phyloP scores from a whole-genome alignment of 345 rosid genomes.

The Salix brachista region DNA sequence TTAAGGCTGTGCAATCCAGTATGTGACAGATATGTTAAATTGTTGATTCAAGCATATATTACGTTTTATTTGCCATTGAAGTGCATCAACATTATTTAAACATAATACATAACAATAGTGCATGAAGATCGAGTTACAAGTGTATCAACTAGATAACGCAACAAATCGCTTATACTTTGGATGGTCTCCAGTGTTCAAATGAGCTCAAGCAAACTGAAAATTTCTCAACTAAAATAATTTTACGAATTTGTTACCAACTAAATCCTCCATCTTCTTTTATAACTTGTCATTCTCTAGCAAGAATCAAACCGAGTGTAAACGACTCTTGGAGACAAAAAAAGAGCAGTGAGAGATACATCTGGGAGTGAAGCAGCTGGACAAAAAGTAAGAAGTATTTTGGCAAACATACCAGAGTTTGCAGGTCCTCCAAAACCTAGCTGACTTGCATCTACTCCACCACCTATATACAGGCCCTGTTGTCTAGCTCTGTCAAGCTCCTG shows the following conservation, averaged over 20 bases:
- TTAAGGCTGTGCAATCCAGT: not conserved
- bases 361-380: not conserved
- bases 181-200: not conserved
- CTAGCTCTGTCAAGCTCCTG: conserved; percentile 76
- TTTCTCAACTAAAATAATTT: not conserved
- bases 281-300: not conserved
- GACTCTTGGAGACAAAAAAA: not conserved
- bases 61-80: not conserved
- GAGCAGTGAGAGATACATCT: not conserved
- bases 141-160: not conserved
- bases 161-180: not conserved
- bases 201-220: not conserved
- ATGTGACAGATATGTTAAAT: not conserved
- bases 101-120: not conserved
- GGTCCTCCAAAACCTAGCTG: conserved; percentile 48
- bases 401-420: conserved; percentile 61
- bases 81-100: not conserved
- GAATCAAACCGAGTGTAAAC: not conserved
- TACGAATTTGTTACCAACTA: not conserved
- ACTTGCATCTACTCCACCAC: conserved; percentile 48
- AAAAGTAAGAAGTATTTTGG: not conserved
- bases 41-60: not conserved
- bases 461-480: conserved; percentile 72
- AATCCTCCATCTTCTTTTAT: not conserved
- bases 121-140: not conserved